phyloP scores from a whole-genome alignment of 1,139 yeast species.

The Casaregolazyma suthepensis region DNA sequence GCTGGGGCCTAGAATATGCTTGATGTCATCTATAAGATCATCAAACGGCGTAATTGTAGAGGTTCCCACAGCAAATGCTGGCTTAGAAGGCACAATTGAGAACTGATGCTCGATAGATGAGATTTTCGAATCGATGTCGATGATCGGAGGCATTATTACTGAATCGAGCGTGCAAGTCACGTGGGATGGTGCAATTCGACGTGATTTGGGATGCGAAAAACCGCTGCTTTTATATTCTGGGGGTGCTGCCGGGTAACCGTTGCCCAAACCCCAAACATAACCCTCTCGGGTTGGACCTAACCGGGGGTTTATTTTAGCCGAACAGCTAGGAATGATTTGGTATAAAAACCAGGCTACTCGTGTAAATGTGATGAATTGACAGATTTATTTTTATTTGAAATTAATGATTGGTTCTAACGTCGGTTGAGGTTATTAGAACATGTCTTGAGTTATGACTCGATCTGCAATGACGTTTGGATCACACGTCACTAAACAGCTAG shows the following conservation, averaged over 20 bases:
- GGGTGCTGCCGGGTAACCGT: neutral
- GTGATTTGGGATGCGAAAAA: neutral
- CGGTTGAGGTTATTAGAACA: neutral
- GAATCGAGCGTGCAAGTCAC: conserved; percentile 2
- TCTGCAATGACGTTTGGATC: neutral
- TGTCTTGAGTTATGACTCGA: neutral
- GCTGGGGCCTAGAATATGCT: conserved; percentile 34
- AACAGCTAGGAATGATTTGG: neutral
- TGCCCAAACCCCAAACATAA: neutral
- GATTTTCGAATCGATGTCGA: neutral
- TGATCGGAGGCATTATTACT: conserved; percentile 2
- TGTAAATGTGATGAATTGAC: neutral
- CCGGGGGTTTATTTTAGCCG: neutral
- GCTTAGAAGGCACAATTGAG: neutral
- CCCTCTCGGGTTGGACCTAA: neutral
- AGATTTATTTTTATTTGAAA: neutral
- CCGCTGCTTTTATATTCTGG: neutral
- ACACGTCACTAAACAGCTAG: neutral
- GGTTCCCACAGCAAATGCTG: neutral
- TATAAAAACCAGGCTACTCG: neutral
- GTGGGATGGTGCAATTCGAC: conserved; percentile 3
- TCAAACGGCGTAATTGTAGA: conserved; percentile 23
- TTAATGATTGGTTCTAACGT: neutral
- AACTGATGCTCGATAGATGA: neutral
- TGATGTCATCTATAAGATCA: conserved; percentile 30